Evolutionary conservation across 768 basidiomycete species (phyloP).

Genomic region (Mycena latifolia): DNA sequence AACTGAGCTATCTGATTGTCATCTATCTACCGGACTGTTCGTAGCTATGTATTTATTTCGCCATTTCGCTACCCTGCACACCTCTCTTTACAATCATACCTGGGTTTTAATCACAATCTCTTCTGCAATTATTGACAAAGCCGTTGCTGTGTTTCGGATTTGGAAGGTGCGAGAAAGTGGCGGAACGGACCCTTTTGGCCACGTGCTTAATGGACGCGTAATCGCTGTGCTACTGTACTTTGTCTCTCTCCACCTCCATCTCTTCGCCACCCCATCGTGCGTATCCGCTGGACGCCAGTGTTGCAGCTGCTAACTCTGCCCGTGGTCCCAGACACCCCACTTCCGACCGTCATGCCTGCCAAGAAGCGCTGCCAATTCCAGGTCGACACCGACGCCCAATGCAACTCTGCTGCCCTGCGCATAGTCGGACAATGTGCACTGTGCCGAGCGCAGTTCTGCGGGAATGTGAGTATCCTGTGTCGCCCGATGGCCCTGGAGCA

Average conservation of each 20-base stretch:
- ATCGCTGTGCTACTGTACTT: not conserved
- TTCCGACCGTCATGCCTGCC: slow-evolving; percentile 70
- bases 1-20: slow-evolving; percentile 13
- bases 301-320: slow-evolving; percentile 17
- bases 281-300: not conserved
- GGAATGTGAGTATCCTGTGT: slow-evolving; percentile 63
- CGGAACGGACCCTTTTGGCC: no score
- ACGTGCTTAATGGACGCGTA: slow-evolving; percentile 11
- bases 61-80: not conserved
- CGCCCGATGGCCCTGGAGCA: slow-evolving; percentile 29
- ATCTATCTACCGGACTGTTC: slow-evolving; percentile 25
- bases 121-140: not conserved
- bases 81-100: slow-evolving; percentile 3
- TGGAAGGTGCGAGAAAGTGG: slow-evolving; percentile 1
- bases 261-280: slow-evolving; percentile 9
- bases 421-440: slow-evolving; percentile 90
- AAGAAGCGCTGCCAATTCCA: slow-evolving; percentile 91
- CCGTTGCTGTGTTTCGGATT: not conserved
- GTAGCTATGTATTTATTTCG: slow-evolving; percentile 21
- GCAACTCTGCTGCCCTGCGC: slow-evolving; percentile 84
- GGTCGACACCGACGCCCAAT: slow-evolving; percentile 62
- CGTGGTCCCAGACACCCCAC: slow-evolving; percentile 18
- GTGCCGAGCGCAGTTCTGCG: slow-evolving; percentile 84
- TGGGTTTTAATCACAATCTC: slow-evolving; percentile 3
- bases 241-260: slow-evolving; percentile 1